Base-by-base conservation (phyloP, 257 asterid species). In the Nicotiana tomentosiformis region DNA sequence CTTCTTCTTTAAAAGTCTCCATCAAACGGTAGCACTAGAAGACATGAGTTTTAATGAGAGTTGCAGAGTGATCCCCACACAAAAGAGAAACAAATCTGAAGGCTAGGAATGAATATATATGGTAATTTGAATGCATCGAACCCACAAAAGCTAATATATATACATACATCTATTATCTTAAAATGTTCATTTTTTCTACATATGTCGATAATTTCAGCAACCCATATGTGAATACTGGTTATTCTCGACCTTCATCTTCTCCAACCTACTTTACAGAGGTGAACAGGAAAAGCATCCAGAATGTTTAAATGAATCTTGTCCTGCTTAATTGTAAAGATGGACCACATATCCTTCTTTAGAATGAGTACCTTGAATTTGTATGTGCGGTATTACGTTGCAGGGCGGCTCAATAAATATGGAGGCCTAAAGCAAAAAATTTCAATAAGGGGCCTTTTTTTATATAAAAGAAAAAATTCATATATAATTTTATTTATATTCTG, bases 21-120 rank as follows among this genome's bases (percentile, higher is more conserved):
- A 81, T 90, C 96, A 62, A 46, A 46, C 51, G 64, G 49, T 83
- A 81, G 85, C 94, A 82, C 92, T 88, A 92, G 77, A 86, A 86
- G 93, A 88, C 96, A 88, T 76, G 29, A 77, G 56, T 77, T 87
- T 83, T 86, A 82, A 88, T 84, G 85, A 83, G 81, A 26, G 77
- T 55, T 66, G 66, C 87, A 85, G 88, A 86, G 85, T 89, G 82
- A 72, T 83, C 79, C 33, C 87, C 81, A 60, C 82, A 66, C 39
- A 61, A 67, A 20, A 14, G 17, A 11, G 7, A 84, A 80, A 89
- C 92, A 89, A 88, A 89, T 66, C 5, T 85, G 82, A 64, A 77
- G 66, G 87, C 88, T 81, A 49, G 64, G 86, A 83, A 84, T 82
- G 86, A 85, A 84, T 69, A 84, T 78, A 78, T 81, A 83, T 2